Percentiles rank a stretch among this genome's conserved stretches.
Conservation (phyloP, 352 stramenopile species). For the Globisporangium okanoganense region DNA sequence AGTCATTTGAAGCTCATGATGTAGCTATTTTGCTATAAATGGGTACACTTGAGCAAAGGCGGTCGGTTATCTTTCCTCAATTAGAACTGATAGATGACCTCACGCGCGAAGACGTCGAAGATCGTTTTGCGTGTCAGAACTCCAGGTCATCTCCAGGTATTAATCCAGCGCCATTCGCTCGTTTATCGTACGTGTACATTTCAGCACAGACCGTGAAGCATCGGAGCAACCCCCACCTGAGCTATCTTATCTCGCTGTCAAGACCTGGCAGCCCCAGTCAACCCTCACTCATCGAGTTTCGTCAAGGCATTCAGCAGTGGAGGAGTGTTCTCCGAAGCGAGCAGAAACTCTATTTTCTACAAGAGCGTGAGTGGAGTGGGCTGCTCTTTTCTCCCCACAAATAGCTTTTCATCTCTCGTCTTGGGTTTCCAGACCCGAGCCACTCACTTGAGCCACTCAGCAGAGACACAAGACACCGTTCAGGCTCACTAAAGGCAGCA, state of each 20-base stretch:
- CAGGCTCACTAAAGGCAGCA: background rate
- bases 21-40: conserved; percentile 3
- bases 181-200: no score
- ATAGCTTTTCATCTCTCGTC: conserved; percentile 1
- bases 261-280: background rate
- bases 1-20: background rate
- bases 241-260: background rate
- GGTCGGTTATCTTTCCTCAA: background rate
- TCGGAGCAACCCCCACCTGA: background rate
- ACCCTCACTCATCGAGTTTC: background rate
- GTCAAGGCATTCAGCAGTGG: background rate
- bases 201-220: conserved; percentile 6
- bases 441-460: background rate
- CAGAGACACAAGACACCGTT: background rate
- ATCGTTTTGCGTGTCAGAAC: conserved; percentile 7
- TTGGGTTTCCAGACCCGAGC: conserved; percentile 1
- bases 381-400: background rate
- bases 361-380: background rate
- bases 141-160: background rate
- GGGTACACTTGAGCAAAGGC: background rate
- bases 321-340: background rate
- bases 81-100: background rate
- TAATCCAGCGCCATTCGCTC: no score
- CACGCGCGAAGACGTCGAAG: conserved; percentile 1
- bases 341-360: background rate